Evolutionary conservation across 805 yeast genomes (phyloP), one percentile per base, ranked within the genome.

Genomic region (Kazachstania psychrophila): DNA sequence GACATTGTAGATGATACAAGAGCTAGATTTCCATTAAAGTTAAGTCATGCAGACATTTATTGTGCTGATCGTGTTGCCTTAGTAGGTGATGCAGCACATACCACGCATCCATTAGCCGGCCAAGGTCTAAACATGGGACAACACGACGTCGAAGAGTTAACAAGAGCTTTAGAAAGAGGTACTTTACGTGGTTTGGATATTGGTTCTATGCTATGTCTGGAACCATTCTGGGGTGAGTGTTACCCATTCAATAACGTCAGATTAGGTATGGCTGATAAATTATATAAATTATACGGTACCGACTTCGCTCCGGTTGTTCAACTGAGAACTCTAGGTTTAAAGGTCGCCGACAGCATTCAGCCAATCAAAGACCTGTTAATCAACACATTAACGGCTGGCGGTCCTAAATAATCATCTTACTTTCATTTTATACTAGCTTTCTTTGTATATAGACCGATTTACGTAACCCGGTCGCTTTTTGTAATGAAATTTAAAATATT

Each of bases 111-210:
- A 2, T 68, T 92, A 41, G 96, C 96, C 4, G 98, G 98, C 8
- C 98, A 92, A 61, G 98, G 98, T 18, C 70, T 92, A 39, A 92
- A 92, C 59, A 87, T 89, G 95, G 98, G 98, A 15, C 96, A 88
- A 58, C 79, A 81, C 19, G 98, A 92, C 56, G 96, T 85, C 2
- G 77, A 78, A 40, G 65, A 78, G 2, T 66, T 92, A 22, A 76
- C 79, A 1, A 63, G 55, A 2, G 83, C 89, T 0, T 52, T 92
- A 19, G 94, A 84, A 45, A 64, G 43, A 8, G 94, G 94, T 0
- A 62, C 73, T 2, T 65, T 66, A 28, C 67, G 95, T 31, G 98
- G 98, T 0, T 68, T 83, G 40, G 98, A 92, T 51, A 79, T 89
- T 36, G 98, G 98, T 3, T 70, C 79, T 18, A 63, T 77, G 12